A percentile compares a stretch with the other conserved stretches of the same genome.
Evolutionary conservation across 495 filamentous ascomycete genomes (phyloP).

Genomic region (Aspergillus sclerotiicarbonarius): DNA sequence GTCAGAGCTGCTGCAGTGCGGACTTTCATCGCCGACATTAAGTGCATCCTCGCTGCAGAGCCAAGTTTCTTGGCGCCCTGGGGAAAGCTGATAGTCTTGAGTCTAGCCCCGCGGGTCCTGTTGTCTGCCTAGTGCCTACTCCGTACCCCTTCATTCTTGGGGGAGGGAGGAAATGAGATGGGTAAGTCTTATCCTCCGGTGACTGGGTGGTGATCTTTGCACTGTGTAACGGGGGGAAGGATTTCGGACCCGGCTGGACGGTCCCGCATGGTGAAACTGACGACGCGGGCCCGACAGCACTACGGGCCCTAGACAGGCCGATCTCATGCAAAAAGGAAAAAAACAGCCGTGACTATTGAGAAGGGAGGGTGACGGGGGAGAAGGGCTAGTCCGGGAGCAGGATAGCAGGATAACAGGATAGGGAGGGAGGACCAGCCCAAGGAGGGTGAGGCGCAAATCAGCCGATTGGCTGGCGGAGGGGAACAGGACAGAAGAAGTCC

Average conservation of each 20-base stretch:
- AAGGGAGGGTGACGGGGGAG: too few relatives aligned
- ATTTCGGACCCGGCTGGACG: too few relatives aligned
- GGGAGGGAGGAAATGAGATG: not conserved
- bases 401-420: not conserved
- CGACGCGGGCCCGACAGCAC: too few relatives aligned
- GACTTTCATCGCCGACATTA: slow-evolving; percentile 5
- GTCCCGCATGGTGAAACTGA: too few relatives aligned
- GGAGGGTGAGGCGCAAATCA: not conserved
- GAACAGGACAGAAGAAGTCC: not conserved
- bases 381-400: not conserved
- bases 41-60: not conserved
- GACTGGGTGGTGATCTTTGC: too few relatives aligned
- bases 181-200: too few relatives aligned
- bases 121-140: not conserved
- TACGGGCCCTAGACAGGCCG: too few relatives aligned
- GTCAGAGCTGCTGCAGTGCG: not conserved
- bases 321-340: too few relatives aligned
- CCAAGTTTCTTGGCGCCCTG: slow-evolving; percentile 2
- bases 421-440: not conserved
- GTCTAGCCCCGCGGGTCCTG: not conserved
- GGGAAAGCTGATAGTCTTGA: slow-evolving; percentile 2
- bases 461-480: not conserved
- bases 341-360: too few relatives aligned
- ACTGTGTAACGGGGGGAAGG: too few relatives aligned
- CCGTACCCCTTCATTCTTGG: not conserved